These are phyloP conservation scores for Aspergillus viridinutans DNA, from an alignment of 2,329 filamentous ascomycete genomes.

Conservation along the genomic window DNA sequence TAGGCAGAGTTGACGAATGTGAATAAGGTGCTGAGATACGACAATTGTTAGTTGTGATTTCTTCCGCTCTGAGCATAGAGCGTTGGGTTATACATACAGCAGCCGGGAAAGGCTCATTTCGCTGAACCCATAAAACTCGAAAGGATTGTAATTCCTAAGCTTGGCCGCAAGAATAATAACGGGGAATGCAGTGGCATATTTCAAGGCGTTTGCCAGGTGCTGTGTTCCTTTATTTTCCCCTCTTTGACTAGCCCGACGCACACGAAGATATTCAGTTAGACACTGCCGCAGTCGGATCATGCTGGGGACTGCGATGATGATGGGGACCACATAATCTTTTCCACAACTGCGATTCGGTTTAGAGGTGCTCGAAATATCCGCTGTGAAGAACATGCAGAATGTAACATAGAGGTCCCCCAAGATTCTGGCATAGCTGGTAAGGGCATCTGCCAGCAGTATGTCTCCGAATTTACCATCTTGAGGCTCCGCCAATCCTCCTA, in stretches of 20 bases:
- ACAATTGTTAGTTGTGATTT: background rate
- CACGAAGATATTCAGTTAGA: constrained; percentile 77
- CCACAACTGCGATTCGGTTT: constrained; percentile 79
- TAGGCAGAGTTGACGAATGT: constrained; percentile 82
- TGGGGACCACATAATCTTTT: constrained; percentile 71
- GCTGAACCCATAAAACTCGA: constrained; percentile 47
- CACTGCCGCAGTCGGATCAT: constrained; percentile 88
- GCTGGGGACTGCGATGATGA: constrained; percentile 79
- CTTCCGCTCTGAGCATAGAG: background rate
- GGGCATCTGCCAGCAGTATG: constrained; percentile 84
- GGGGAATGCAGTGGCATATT: constrained; percentile 91
- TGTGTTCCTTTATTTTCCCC: constrained; percentile 70
- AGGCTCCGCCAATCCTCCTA: constrained; percentile 81
- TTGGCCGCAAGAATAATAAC: constrained; percentile 78
- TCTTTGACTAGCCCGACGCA: constrained; percentile 50
- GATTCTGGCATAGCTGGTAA: constrained; percentile 93
- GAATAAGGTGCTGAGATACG: constrained; percentile 59
- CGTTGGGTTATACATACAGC: constrained; percentile 40
- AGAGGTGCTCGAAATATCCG: constrained; percentile 68
- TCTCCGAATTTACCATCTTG: constrained; percentile 93
- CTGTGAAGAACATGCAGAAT: constrained; percentile 82
- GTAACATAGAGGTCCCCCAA: constrained; percentile 84
- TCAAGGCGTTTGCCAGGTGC: constrained; percentile 88
- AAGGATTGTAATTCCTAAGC: constrained; percentile 59
- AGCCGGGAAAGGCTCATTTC: constrained; percentile 54